Evolutionary conservation across 2,329 filamentous ascomycete genomes (phyloP).

Genomic region (Sclerotinia trifoliorum): DNA sequence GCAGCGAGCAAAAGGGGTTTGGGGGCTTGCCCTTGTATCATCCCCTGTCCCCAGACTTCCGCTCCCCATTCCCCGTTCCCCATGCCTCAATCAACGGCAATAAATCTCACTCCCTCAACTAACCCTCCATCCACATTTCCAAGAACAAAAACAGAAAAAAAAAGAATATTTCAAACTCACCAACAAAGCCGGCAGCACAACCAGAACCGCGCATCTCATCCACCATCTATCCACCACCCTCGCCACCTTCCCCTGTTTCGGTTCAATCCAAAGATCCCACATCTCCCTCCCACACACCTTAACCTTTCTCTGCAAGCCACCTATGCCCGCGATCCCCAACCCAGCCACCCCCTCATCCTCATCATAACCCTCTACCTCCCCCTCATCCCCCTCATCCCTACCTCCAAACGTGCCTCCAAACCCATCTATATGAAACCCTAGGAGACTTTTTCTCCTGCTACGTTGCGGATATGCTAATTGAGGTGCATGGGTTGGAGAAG

Average conservation of each 20-base stretch:
- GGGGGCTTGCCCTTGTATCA: background rate
- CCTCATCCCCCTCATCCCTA: conserved; percentile 41
- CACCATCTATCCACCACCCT: conserved; percentile 62
- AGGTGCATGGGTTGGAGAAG: background rate
- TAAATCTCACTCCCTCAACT: background rate
- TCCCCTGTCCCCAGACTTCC: background rate
- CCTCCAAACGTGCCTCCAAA: conserved; percentile 40
- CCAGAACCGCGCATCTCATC: conserved; percentile 59
- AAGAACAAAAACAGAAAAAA: background rate
- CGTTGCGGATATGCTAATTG: background rate
- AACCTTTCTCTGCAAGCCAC: conserved; percentile 32
- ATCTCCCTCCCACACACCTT: conserved; percentile 37
- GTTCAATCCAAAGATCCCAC: conserved; percentile 59
- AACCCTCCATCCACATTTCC: background rate
- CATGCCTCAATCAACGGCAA: too few species aligned
- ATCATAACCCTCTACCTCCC: conserved; percentile 33
- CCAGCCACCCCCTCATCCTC: conserved; percentile 25
- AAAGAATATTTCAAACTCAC: conserved; percentile 44
- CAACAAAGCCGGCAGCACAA: conserved; percentile 59
- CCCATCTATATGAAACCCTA: conserved; percentile 47
- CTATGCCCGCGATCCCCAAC: conserved; percentile 21
- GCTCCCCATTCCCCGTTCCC: too few species aligned
- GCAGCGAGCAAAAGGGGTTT: background rate
- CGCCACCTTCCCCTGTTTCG: conserved; percentile 57
- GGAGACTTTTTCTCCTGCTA: conserved; percentile 43